A percentile compares a stretch with the other conserved stretches of the same genome.
Evolutionary conservation across 257 asterid species (phyloP).

Genomic region (Solanum infundibuliforme): DNA sequence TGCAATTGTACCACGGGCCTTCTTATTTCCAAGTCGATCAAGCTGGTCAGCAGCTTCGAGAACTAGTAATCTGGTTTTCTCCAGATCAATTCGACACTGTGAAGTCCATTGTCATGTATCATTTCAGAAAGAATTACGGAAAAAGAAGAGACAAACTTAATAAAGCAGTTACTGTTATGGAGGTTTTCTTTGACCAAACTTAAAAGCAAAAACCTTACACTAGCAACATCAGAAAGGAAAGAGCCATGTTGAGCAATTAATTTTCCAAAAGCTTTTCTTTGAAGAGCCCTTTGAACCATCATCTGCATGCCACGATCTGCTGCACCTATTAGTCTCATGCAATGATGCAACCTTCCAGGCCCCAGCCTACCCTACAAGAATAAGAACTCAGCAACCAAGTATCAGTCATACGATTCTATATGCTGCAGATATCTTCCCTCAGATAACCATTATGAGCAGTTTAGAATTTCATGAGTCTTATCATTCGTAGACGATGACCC

Average conservation of each 20-base stretch:
- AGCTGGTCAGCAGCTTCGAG: slow-evolving; percentile 96
- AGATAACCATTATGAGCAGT: not conserved
- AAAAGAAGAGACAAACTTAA: not conserved
- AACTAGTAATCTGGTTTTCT: slow-evolving; percentile 70
- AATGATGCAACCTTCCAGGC: slow-evolving; percentile 95
- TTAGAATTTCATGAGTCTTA: not conserved
- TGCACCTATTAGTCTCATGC: slow-evolving; percentile 94
- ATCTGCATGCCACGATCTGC: slow-evolving; percentile 95
- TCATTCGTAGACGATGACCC: not conserved
- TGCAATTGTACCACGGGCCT: slow-evolving; percentile 76
- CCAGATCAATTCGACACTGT: slow-evolving; percentile 87
- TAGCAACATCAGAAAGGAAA: slow-evolving; percentile 82
- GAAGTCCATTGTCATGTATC: not conserved
- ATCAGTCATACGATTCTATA: not conserved
- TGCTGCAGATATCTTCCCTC: not conserved
- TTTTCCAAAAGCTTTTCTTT: slow-evolving; percentile 68
- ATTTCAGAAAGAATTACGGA: not conserved
- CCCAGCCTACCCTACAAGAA: slow-evolving; percentile 81
- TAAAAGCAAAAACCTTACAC: slow-evolving; percentile 24
- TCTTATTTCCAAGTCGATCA: slow-evolving; percentile 69
- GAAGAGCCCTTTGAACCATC: slow-evolving; percentile 73
- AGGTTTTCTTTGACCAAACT: not conserved
- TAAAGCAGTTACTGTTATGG: not conserved
- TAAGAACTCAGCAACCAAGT: not conserved
- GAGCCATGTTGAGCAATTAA: slow-evolving; percentile 87